Evolutionary conservation across 2,329 filamentous ascomycete species (phyloP).

Genomic region (Phialophora expanda): DNA sequence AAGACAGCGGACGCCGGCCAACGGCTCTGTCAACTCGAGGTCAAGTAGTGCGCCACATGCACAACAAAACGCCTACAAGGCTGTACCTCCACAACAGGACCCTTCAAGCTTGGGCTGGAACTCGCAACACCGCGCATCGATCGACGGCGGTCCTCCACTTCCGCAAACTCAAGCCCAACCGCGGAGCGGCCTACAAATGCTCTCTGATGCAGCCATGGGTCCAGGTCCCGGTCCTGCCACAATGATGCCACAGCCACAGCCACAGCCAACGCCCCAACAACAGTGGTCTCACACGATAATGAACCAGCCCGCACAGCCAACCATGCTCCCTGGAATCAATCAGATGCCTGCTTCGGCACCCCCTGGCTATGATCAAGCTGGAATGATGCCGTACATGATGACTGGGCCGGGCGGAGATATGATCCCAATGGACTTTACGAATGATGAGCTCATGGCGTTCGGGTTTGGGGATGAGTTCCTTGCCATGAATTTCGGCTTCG

Average conservation of each 20-base stretch:
- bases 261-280: constrained; percentile 20
- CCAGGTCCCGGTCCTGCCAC: constrained; percentile 28
- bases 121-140: constrained; percentile 24
- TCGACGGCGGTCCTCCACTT: constrained; percentile 24
- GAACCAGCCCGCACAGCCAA: constrained; percentile 21
- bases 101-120: constrained; percentile 29
- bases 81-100: constrained; percentile 32
- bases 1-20: constrained; percentile 31
- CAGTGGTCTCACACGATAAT: constrained; percentile 36
- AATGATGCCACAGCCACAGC: constrained; percentile 28
- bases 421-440: constrained; percentile 37
- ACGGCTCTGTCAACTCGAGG: constrained; percentile 8
- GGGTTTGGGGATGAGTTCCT: constrained; percentile 40
- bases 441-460: constrained; percentile 40
- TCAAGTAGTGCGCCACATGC: constrained; percentile 8
- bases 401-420: constrained; percentile 29
- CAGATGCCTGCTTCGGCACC: constrained; percentile 30
- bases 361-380: constrained; percentile 12
- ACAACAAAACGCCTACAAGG: constrained; percentile 23
- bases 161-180: constrained; percentile 29
- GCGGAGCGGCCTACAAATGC: constrained; percentile 39
- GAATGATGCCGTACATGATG: constrained; percentile 38
- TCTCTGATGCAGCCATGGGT: constrained; percentile 41
- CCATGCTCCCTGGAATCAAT: constrained; percentile 33
- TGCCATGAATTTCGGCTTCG: constrained; percentile 40